These are phyloP conservation scores for Carpinus fangiana DNA, from an alignment of 306 rosid genomes.

Conservation along the genomic window DNA sequence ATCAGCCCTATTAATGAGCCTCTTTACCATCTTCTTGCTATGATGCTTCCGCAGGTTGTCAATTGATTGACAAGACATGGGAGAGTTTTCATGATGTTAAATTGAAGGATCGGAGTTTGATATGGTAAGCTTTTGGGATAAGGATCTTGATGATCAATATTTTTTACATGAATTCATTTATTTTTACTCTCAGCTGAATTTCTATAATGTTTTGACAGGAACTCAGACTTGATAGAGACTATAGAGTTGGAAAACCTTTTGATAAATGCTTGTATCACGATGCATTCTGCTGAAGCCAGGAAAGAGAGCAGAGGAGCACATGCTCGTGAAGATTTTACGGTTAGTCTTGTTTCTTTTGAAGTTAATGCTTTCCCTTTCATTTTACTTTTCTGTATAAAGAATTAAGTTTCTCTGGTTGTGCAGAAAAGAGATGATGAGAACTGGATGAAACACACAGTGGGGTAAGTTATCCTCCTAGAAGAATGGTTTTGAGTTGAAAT, in stretches of 20 bases:
- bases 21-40: slow-evolving; percentile 8
- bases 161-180: background rate
- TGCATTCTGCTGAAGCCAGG: slow-evolving; percentile 97
- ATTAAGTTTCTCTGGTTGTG: slow-evolving; percentile 35
- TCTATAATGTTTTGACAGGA: slow-evolving; percentile 47
- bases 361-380: slow-evolving; percentile 1
- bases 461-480: slow-evolving; percentile 49
- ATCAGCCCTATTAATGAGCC: slow-evolving; percentile 5
- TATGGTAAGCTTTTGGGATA: slow-evolving; percentile 49
- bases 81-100: slow-evolving; percentile 74
- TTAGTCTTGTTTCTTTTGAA: slow-evolving; percentile 28
- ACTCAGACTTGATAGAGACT: slow-evolving; percentile 83
- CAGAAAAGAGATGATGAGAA: slow-evolving; percentile 93
- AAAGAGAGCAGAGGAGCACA: slow-evolving; percentile 97
- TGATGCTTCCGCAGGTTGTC: slow-evolving; percentile 49
- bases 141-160: background rate
- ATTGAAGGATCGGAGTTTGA: slow-evolving; percentile 68
- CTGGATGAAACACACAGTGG: slow-evolving; percentile 92
- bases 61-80: slow-evolving; percentile 72
- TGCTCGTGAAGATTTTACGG: slow-evolving; percentile 87
- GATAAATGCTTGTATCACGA: slow-evolving; percentile 85
- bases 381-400: slow-evolving; percentile 1
- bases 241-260: slow-evolving; percentile 86
- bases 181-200: slow-evolving; percentile 11
- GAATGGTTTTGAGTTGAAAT: background rate